Evolutionary conservation across 192 early-diverging fungal species (phyloP).

Genomic region (Powellomyces hirtus): DNA sequence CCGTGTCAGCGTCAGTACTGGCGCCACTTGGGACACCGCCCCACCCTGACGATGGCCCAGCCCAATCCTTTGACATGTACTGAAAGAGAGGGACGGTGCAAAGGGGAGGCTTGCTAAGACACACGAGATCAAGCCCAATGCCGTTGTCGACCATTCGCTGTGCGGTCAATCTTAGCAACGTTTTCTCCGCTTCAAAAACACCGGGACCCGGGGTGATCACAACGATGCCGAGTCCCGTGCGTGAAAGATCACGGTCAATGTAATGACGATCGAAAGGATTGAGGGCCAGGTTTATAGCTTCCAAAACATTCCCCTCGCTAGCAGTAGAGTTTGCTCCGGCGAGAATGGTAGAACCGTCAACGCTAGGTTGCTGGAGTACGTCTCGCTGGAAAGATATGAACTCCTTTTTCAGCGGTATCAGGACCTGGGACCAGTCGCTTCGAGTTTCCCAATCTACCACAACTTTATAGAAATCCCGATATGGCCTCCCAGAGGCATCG

Average conservation of each 20-base stretch:
- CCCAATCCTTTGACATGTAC: conserved; percentile 59
- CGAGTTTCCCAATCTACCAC: conserved; percentile 88
- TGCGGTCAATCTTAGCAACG: conserved; percentile 83
- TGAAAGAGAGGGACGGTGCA: conserved; percentile 86
- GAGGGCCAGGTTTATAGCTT: conserved; percentile 93
- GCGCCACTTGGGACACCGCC: conserved; percentile 3
- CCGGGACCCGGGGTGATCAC: conserved; percentile 89
- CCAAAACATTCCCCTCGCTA: conserved; percentile 90
- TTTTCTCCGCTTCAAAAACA: conserved; percentile 83
- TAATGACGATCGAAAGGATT: conserved; percentile 94
- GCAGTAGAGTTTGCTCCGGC: conserved; percentile 80
- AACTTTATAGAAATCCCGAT: conserved; percentile 94
- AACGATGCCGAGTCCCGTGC: conserved; percentile 87
- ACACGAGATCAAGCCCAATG: conserved; percentile 88
- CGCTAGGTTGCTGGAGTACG: conserved; percentile 55
- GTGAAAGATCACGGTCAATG: conserved; percentile 88
- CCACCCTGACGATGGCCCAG: background rate
- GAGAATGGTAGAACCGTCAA: conserved; percentile 49
- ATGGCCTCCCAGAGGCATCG: conserved; percentile 56
- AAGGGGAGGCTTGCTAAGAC: conserved; percentile 81
- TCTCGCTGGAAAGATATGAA: conserved; percentile 71
- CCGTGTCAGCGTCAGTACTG: background rate
- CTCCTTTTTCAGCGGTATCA: conserved; percentile 67
- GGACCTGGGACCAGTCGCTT: conserved; percentile 64
- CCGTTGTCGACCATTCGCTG: conserved; percentile 93